Conservation (phyloP, 176 grass and related monocot genomes). For the Lolium perenne region DNA sequence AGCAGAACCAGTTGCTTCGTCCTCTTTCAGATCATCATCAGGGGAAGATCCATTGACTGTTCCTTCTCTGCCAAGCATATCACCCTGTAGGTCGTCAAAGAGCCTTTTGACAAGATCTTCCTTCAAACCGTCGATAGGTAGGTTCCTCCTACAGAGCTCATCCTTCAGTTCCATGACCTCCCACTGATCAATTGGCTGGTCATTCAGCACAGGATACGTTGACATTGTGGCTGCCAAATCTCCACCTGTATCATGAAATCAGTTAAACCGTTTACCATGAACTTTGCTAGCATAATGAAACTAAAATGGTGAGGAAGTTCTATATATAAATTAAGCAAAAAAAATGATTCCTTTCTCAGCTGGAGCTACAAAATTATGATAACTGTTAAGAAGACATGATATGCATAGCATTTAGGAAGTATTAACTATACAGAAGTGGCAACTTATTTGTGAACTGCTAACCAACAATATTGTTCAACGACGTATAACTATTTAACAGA, state of each 20-base stretch:
- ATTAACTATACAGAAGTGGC: neutral
- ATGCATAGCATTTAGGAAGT: neutral
- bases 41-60: conserved; percentile 15
- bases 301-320: neutral
- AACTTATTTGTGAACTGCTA: neutral
- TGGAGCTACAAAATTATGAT: neutral
- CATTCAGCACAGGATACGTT: conserved; percentile 60
- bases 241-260: neutral
- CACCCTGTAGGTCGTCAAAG: conserved; percentile 56
- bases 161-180: conserved; percentile 78
- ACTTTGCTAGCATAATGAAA: conserved; percentile 3
- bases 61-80: conserved; percentile 38
- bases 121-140: conserved; percentile 70
- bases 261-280: conserved; percentile 6
- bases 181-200: conserved; percentile 87
- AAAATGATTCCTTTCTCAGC: neutral
- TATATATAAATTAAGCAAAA: conserved; percentile 6
- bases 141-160: conserved; percentile 67
- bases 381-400: neutral
- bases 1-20: neutral
- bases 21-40: conserved; percentile 13
- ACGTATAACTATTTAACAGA: no score
- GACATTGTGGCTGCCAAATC: conserved; percentile 46
- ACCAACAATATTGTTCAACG: no score
- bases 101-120: conserved; percentile 79